Conservation (phyloP, 2,329 filamentous ascomycete genomes). For the Fusarium paranaense region DNA sequence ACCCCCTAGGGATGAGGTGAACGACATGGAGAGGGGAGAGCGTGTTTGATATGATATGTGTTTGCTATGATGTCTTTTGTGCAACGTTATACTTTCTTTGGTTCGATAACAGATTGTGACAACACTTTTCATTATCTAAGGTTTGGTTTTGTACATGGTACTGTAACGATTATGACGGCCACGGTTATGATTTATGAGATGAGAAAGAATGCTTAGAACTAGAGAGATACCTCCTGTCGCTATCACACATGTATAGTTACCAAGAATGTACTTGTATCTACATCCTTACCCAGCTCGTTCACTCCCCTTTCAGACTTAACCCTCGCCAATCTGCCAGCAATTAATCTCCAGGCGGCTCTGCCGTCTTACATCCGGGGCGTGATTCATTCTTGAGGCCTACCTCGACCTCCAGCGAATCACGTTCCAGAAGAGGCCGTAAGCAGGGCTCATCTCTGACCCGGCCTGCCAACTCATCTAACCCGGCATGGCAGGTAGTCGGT, state of each 20-base stretch:
- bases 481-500: neutral
- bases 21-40: conserved; percentile 26
- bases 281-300: neutral
- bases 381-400: neutral
- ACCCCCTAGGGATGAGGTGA: conserved; percentile 2
- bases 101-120: conserved; percentile 1
- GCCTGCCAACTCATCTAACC: conserved; percentile 21
- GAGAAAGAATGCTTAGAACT: neutral
- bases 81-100: neutral
- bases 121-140: neutral
- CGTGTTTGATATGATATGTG: conserved; percentile 6
- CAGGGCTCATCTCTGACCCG: conserved; percentile 12
- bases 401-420: conserved; percentile 15
- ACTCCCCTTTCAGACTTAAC: neutral
- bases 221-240: conserved; percentile 1
- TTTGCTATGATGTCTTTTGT: neutral
- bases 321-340: neutral
- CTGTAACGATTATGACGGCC: neutral
- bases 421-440: neutral
- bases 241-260: conserved; percentile 7
- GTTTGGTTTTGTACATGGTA: neutral
- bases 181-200: conserved; percentile 4
- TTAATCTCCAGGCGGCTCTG: neutral
- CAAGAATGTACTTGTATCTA: conserved; percentile 7
- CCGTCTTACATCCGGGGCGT: conserved; percentile 10